Percentiles rank a stretch among this genome's conserved stretches.
phyloP scores from a whole-genome alignment of 2,329 filamentous ascomycete genomes.

The Talaromyces sp. region DNA sequence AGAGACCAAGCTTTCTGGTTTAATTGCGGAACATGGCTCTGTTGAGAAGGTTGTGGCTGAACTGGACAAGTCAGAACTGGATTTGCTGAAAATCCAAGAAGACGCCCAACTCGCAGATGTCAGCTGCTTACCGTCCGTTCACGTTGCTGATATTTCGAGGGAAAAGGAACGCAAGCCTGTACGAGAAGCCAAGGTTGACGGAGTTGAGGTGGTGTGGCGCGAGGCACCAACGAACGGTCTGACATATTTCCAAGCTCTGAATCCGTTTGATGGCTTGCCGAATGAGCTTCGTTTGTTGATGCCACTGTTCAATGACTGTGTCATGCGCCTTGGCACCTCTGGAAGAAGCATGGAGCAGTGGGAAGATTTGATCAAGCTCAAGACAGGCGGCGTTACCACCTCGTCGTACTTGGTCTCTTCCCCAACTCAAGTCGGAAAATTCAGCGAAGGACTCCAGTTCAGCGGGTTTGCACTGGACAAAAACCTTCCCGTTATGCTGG shows the following conservation, averaged over 20 bases:
- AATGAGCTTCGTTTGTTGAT: constrained; percentile 79
- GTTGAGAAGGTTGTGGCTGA: constrained; percentile 65
- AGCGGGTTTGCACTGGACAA: constrained; percentile 83
- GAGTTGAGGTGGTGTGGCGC: constrained; percentile 76
- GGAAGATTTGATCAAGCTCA: constrained; percentile 92
- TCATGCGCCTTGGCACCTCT: constrained; percentile 89
- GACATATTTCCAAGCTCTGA: constrained; percentile 91
- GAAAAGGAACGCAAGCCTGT: constrained; percentile 69
- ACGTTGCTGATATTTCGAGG: constrained; percentile 83
- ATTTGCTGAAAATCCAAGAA: constrained; percentile 75
- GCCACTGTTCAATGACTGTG: constrained; percentile 83
- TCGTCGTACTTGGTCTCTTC: constrained; percentile 78
- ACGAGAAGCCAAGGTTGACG: constrained; percentile 52
- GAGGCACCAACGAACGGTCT: constrained; percentile 92
- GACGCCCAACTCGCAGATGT: constrained; percentile 79
- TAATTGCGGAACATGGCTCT: constrained; percentile 63
- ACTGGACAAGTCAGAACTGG: constrained; percentile 72
- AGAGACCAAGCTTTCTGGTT: constrained; percentile 66
- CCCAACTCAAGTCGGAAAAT: constrained; percentile 64
- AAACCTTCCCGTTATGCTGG: constrained; percentile 87
- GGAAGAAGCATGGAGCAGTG: constrained; percentile 87
- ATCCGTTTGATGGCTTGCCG: constrained; percentile 71
- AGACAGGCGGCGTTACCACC: constrained; percentile 84
- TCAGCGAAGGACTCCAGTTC: constrained; percentile 76
- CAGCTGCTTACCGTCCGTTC: constrained; percentile 79